phyloP scores from a whole-genome alignment of 441 rosid species.

The Cnidoscolus chayamansa region DNA sequence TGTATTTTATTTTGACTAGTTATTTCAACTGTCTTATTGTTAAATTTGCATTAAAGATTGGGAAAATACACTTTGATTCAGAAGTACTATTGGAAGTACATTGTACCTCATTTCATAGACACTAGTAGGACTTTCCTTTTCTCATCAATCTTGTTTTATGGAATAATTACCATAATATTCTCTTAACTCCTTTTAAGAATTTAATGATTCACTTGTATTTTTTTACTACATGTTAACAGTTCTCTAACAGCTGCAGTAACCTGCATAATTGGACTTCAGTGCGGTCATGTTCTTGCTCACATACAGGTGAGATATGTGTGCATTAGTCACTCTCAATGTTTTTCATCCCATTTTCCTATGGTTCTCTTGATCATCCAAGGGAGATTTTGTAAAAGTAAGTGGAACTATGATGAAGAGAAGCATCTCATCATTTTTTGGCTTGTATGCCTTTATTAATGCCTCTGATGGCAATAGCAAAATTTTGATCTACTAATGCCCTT shows the following conservation, averaged over 20 bases:
- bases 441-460: not conserved
- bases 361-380: not conserved
- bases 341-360: not conserved
- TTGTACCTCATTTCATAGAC: not conserved
- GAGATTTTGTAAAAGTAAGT: not conserved
- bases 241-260: constrained; percentile 33
- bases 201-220: not conserved
- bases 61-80: not conserved
- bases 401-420: not conserved
- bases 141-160: not conserved
- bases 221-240: constrained; percentile 13
- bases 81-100: not conserved
- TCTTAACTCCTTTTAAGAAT: not conserved
- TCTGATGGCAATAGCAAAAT: not conserved
- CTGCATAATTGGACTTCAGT: constrained; percentile 36
- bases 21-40: not conserved
- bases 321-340: not conserved
- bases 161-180: not conserved
- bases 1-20: not conserved
- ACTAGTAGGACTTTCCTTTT: not conserved
- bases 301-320: constrained; percentile 19
- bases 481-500: not conserved
- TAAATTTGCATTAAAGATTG: not conserved
- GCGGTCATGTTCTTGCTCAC: constrained; percentile 31
- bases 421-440: not conserved